These are phyloP conservation scores for Trichoderma atrobrunneum DNA, from an alignment of 2,329 filamentous ascomycete genomes.

Conservation along the genomic window DNA sequence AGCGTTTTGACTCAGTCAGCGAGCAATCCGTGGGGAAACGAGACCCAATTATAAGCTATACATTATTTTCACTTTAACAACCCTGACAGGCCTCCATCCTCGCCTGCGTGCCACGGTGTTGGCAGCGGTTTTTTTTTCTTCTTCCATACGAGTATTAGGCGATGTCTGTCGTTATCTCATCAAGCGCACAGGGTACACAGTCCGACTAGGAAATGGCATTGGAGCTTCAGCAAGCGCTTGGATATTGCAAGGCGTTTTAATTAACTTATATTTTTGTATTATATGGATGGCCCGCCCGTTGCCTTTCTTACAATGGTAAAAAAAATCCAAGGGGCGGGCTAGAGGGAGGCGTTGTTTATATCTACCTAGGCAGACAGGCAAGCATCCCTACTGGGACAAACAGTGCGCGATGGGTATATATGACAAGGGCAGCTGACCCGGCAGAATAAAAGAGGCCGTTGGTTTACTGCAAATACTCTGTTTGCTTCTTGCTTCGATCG, in stretches of 20 bases:
- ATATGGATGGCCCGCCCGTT: background rate
- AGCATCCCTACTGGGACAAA: background rate
- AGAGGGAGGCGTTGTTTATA: background rate
- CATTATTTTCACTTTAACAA: background rate
- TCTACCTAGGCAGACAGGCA: background rate
- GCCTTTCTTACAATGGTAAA: background rate
- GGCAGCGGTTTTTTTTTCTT: background rate
- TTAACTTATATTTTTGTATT: background rate
- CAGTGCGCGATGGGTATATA: constrained; percentile 14
- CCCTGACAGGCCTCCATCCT: background rate
- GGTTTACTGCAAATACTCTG: background rate
- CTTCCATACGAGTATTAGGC: background rate
- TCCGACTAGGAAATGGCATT: background rate
- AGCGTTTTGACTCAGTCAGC: background rate
- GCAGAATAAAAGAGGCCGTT: background rate
- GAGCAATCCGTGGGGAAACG: background rate
- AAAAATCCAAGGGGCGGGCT: background rate
- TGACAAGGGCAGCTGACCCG: background rate
- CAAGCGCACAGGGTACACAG: background rate
- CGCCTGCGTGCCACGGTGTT: background rate
- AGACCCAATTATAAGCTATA: background rate
- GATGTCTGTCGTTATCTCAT: background rate
- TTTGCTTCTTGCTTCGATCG: background rate
- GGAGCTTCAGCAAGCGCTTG: constrained; percentile 11
- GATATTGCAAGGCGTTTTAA: constrained; percentile 8